These are phyloP conservation scores for Nemania bipapillata DNA, from an alignment of 2,329 filamentous ascomycete species.

Conservation along the genomic window DNA sequence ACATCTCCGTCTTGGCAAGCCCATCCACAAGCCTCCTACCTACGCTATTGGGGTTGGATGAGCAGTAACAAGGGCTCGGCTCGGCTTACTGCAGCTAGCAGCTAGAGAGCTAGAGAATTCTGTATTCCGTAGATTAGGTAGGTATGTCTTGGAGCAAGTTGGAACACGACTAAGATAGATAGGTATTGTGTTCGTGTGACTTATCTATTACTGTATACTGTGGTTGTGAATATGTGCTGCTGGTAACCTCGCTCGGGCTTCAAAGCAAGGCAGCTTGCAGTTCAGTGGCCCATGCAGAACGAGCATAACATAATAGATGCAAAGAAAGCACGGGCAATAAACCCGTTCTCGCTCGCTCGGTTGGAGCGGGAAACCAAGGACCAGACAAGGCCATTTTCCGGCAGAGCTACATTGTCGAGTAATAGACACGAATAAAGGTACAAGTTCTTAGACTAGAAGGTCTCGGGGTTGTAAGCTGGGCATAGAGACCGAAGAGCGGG, in stretches of 20 bases:
- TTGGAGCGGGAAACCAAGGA: background rate
- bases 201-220: background rate
- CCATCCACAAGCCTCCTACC: slow-evolving; percentile 8
- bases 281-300: background rate
- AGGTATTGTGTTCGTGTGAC: background rate
- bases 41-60: slow-evolving; percentile 2
- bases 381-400: background rate
- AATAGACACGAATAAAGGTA: background rate
- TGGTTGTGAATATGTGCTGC: background rate
- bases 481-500: background rate
- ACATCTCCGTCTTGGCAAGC: slow-evolving; percentile 26
- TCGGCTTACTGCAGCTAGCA: slow-evolving; percentile 27
- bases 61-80: background rate
- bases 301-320: background rate
- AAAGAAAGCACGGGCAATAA: background rate
- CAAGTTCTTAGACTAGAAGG: background rate
- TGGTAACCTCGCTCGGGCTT: background rate
- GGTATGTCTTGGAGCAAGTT: slow-evolving; percentile 5
- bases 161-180: slow-evolving; percentile 7
- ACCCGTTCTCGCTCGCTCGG: background rate
- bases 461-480: background rate
- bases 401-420: background rate
- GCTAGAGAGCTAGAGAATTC: too few relatives aligned
- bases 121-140: slow-evolving; percentile 1
- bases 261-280: background rate